Evolutionary conservation across 2,329 filamentous ascomycete genomes (phyloP), one percentile per base, ranked within the genome.

Genomic region (Fusarium nisikadoi): DNA sequence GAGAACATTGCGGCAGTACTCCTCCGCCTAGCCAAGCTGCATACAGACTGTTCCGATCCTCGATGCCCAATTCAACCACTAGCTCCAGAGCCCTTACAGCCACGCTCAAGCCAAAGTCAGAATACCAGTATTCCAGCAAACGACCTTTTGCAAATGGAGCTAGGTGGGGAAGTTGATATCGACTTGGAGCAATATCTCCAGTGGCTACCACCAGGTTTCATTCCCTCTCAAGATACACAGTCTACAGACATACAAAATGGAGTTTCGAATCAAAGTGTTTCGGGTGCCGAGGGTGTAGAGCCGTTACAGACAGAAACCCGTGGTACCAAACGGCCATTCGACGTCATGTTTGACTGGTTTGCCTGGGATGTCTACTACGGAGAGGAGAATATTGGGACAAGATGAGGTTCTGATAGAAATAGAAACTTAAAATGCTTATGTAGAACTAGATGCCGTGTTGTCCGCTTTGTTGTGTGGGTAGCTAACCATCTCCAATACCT

Each of bases 301-400:
- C 4, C 23, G 12, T 11, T 17, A 13, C 20, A 14, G 6, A 12
- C 31, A 27, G 27, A 17, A 4, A 4, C 25, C 0, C 52, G 14
- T 2, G 41, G 53, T 12, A 25, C 6, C 1, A 65, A 65, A 17
- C 46, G 47, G 6, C 55, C 53, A 1, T 65, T 67, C 20, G 42
- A 67, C 47, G 23, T 50, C 8, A 53, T 57, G 31, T 59, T 67
- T 27, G 46, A 65, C 29, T 67, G 64, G 64, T 59, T 67, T 14
- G 47, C 60, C 16, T 67, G 47, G 64, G 60, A 67, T 39, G 27
- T 29, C 2, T 47, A 64, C 27, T 52, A 64, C 27, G 46, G 31
- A 2, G 41, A 56, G 4, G 3, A 10, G 16, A 31, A 20, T 20
- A 35, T 2, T 33, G 41, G 27, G 10, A 8, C 13, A 20, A 17